Evolutionary conservation across 768 basidiomycete species (phyloP), one percentile per base, ranked within the genome.

Genomic region (Scleroderma bovista): DNA sequence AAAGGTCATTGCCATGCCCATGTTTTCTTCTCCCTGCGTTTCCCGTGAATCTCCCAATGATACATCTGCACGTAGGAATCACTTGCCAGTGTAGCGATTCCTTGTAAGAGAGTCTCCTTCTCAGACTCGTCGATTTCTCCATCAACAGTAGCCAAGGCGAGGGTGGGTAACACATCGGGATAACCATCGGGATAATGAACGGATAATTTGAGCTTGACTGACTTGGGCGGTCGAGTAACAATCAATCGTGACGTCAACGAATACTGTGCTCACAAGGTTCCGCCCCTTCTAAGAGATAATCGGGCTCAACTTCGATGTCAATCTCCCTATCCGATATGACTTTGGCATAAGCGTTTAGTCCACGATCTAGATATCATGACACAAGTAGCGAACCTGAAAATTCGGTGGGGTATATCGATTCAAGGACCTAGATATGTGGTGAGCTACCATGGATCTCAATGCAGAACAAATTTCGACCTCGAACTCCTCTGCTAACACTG

Each of bases 1-100:
- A 63, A 96, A 99, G 16, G 93, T 94, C 93, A 98, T 97, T 2
- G 96, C 93, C 86, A 94, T 94, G 38, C 92, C 92, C 19, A 91
- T 60, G 65, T 88, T 93, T 62, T 93, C 91, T 61, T 86, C 79
- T 48, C 87, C 88, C 86, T 89, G 51, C 29, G 43, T 34, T 20
- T 31, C 24, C 32, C 43, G 51, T 47, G 22, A 42, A 26, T 23
- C 9, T 20, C 31, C 32, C 46, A 31, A 17, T 34, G n/a, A 31
- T 31, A 10, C 13, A 19, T 24, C n/a, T 15, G 26, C 31, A 36
- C 38, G 37, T 38, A 51, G 26, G 48, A 37, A 24, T 13, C 36
- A 70, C 81, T 51, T 66, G 84, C 84, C 61, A 83, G 73, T 58
- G 71, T 70, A 54, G 74, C 75, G 29, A 88, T 73, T 31, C 78